These are phyloP conservation scores for Fragaria vesca DNA, from an alignment of 306 rosid species.

Conservation along the genomic window DNA sequence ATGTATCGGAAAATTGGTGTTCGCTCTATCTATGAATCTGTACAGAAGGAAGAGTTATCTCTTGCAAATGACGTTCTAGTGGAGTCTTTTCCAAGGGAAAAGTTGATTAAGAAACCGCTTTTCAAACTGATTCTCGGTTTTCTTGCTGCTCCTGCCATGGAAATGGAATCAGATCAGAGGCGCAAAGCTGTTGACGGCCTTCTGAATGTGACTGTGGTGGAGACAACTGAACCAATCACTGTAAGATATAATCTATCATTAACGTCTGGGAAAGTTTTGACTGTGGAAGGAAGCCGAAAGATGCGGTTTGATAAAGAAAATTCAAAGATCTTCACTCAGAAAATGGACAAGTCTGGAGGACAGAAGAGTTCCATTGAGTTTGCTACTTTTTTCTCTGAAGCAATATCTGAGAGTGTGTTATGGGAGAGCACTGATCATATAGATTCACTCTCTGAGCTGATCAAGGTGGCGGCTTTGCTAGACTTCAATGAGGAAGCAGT, in stretches of 20 bases:
- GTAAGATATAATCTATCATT: conserved; percentile 43
- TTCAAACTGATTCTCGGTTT: conserved; percentile 62
- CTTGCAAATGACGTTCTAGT: conserved; percentile 14
- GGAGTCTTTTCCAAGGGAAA: conserved; percentile 22
- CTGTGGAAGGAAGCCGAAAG: conserved; percentile 35
- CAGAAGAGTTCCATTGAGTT: conserved; percentile 35
- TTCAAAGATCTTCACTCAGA: conserved; percentile 39
- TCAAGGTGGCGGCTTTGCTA: conserved; percentile 49
- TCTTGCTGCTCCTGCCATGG: conserved; percentile 48
- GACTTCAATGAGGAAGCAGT: conserved; percentile 53
- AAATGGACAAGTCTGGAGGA: conserved; percentile 29
- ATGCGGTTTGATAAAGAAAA: conserved; percentile 45
- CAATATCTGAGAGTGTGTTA: conserved; percentile 53
- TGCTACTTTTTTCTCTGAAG: conserved; percentile 62
- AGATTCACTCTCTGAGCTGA: conserved; percentile 48
- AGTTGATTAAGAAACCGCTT: conserved; percentile 41
- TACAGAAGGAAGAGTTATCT: conserved; percentile 38
- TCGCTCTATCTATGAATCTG: conserved; percentile 51
- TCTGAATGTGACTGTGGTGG: conserved; percentile 37
- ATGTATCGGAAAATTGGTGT: conserved; percentile 57
- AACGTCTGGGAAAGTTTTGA: conserved; percentile 33
- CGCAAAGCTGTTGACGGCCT: conserved; percentile 51
- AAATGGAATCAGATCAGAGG: conserved; percentile 53
- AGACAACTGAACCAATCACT: conserved; percentile 39
- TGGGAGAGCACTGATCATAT: conserved; percentile 50